Base-by-base conservation (phyloP, 805 yeast species). In the Saccharomycopsis babjevae region DNA sequence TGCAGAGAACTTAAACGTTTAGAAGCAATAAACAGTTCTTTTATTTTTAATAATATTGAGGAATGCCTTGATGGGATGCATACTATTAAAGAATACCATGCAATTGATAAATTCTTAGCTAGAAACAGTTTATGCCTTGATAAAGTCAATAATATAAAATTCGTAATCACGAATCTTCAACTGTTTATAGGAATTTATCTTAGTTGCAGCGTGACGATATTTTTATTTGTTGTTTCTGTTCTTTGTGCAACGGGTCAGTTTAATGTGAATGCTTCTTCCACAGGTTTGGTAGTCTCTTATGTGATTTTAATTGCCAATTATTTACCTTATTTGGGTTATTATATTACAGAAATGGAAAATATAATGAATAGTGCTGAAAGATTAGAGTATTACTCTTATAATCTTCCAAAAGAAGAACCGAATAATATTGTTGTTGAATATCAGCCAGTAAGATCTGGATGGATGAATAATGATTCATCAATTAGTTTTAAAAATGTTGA, bases 1-100 rank as follows among this genome's bases (percentile, higher is more conserved):
- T 83, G 89, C 0, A 74, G 92, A 67, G 96, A 89, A 69, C 75
- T 89, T 63, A 89, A 88, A 71, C 80, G 94, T 64, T 72, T 88
- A 61, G 96, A 89, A 69, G 85, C 94, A 5, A 74, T 80, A 7
- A 82, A 83, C 62, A 77, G 96, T 68, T 85, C 93, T 0, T 75
- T 78, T 58, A 89, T 89, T 58, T 88, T 84, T 73, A 79, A 85
- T 64, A 82, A 85, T 64, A 86, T 89, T 68, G 79, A 85, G 67
- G 80, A 88, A 1, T 89, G n/a, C n/a, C n/a, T n/a, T n/a, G n/a
- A n/a, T n/a, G n/a, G n/a, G n/a, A n/a, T n/a, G n/a, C n/a, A n/a
- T n/a, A n/a, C n/a, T n/a, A n/a, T n/a, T n/a, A n/a, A n/a, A n/a
- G n/a, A n/a, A n/a, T n/a, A n/a, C n/a, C n/a, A n/a, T n/a, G n/a